phyloP scores from a whole-genome alignment of 2,329 filamentous ascomycete genomes.

The Aspergillus pseudoglaucus region DNA sequence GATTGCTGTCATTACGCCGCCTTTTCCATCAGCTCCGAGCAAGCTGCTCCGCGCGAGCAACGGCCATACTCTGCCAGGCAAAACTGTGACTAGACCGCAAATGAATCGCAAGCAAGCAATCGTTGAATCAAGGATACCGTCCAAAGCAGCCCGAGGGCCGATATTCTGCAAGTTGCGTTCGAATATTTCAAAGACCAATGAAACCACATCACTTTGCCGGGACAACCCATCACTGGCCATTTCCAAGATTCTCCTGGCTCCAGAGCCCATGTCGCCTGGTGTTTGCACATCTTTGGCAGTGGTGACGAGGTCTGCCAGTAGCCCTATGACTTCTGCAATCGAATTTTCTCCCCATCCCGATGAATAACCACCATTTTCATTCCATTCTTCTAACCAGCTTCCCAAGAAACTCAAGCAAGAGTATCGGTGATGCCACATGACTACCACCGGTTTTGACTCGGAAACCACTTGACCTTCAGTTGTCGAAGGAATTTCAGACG shows the following conservation, averaged over 20 bases:
- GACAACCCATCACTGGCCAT: constrained; percentile 45
- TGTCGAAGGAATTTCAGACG: constrained; percentile 31
- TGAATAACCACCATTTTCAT: constrained; percentile 44
- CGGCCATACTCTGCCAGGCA: constrained; percentile 83
- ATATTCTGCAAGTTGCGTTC: constrained; percentile 55
- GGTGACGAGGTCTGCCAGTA: constrained; percentile 65
- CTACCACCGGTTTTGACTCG: constrained; percentile 67
- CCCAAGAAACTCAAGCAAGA: constrained; percentile 75
- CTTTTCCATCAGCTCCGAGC: constrained; percentile 67
- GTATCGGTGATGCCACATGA: constrained; percentile 68
- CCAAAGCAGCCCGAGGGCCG: constrained; percentile 54
- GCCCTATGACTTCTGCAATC: constrained; percentile 64
- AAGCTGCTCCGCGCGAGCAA: constrained; percentile 76
- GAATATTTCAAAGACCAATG: constrained; percentile 76
- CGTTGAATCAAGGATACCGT: constrained; percentile 60
- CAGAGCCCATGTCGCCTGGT: constrained; percentile 29
- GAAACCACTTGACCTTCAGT: constrained; percentile 59
- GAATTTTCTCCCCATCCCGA: constrained; percentile 53
- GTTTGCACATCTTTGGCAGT: constrained; percentile 25
- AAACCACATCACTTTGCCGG: constrained; percentile 61
- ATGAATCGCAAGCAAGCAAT: constrained; percentile 77
- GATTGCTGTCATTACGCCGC: constrained; percentile 69
- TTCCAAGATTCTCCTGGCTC: constrained; percentile 41
- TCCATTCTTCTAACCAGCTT: constrained; percentile 52
- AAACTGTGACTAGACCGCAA: constrained; percentile 61